Conservation (phyloP, 2,329 filamentous ascomycete genomes). For the Biscogniauxia sp. region DNA sequence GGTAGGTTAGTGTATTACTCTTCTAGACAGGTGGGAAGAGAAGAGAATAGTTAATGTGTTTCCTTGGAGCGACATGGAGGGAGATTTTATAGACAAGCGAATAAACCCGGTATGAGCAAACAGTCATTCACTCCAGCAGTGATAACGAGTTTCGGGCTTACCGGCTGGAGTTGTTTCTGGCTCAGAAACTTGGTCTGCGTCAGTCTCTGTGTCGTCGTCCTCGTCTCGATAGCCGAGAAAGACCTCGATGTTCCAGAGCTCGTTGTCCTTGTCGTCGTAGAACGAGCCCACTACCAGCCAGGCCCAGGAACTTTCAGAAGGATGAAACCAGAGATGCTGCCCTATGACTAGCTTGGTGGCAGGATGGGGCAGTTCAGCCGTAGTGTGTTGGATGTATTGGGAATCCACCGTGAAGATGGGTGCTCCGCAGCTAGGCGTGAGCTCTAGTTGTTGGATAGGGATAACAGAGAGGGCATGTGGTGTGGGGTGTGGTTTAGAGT, state of each 20-base stretch:
- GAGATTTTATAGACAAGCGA: background rate
- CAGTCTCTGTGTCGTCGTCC: slow-evolving; percentile 1
- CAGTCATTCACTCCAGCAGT: background rate
- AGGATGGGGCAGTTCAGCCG: slow-evolving; percentile 39
- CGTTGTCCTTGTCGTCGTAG: slow-evolving; percentile 40
- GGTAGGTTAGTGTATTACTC: background rate
- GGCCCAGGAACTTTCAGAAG: slow-evolving; percentile 39
- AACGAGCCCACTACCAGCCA: slow-evolving; percentile 48
- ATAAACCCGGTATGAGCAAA: background rate
- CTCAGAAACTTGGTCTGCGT: slow-evolving; percentile 5
- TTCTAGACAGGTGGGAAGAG: background rate
- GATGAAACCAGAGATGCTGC: slow-evolving; percentile 38
- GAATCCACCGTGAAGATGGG: slow-evolving; percentile 27
- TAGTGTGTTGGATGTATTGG: slow-evolving; percentile 1
- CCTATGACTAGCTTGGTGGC: slow-evolving; percentile 46
- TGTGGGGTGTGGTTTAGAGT: background rate
- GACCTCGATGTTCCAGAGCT: slow-evolving; percentile 47
- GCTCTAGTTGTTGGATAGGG: slow-evolving; percentile 6
- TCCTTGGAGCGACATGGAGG: background rate
- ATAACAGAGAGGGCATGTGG: background rate
- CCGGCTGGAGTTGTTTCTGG: slow-evolving; percentile 1
- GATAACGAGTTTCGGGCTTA: slow-evolving; percentile 1
- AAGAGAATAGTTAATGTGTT: background rate
- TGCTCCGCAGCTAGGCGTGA: slow-evolving; percentile 8
- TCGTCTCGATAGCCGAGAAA: slow-evolving; percentile 33